These are phyloP conservation scores for Sporobolomyces pararoseus DNA, from an alignment of 768 basidiomycete genomes.

Conservation along the genomic window DNA sequence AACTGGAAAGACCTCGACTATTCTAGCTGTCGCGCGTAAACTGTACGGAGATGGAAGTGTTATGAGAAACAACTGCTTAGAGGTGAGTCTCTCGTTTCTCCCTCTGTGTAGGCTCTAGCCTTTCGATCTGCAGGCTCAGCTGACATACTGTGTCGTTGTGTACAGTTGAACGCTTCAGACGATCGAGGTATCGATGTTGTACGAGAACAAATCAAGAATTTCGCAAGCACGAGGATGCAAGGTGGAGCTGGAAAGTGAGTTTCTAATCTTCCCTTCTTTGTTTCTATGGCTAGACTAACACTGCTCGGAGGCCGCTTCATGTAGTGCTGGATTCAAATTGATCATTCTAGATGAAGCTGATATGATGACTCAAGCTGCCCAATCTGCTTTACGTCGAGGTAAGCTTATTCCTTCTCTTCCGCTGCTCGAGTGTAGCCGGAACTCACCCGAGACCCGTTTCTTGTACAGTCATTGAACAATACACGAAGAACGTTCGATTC, in stretches of 20 bases:
- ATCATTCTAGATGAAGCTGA: slow-evolving; percentile 99
- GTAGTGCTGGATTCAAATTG: slow-evolving; percentile 88
- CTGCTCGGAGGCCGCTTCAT: background rate
- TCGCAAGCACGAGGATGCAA: slow-evolving; percentile 85
- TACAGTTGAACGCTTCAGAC: slow-evolving; percentile 90
- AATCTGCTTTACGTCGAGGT: slow-evolving; percentile 85
- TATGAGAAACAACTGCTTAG: slow-evolving; percentile 86
- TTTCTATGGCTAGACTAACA: background rate
- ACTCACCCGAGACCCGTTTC: no score
- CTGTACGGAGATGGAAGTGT: slow-evolving; percentile 69
- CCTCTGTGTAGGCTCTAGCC: background rate
- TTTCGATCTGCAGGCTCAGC: no score
- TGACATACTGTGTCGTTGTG: background rate
- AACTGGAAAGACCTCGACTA: slow-evolving; percentile 96
- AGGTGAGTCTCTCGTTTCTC: slow-evolving; percentile 56
- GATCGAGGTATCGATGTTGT: slow-evolving; percentile 98
- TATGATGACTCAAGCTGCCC: slow-evolving; percentile 99
- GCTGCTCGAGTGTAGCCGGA: background rate
- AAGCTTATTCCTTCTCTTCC: slow-evolving; percentile 15
- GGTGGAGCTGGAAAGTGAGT: slow-evolving; percentile 43
- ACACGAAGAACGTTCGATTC: slow-evolving; percentile 96
- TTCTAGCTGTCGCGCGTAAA: slow-evolving; percentile 86
- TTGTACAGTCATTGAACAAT: slow-evolving; percentile 83
- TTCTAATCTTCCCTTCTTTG: background rate
- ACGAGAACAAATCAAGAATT: slow-evolving; percentile 97